phyloP scores from a whole-genome alignment of 371 early-diverging fungal genomes.

The Saksenaea oblongispora region DNA sequence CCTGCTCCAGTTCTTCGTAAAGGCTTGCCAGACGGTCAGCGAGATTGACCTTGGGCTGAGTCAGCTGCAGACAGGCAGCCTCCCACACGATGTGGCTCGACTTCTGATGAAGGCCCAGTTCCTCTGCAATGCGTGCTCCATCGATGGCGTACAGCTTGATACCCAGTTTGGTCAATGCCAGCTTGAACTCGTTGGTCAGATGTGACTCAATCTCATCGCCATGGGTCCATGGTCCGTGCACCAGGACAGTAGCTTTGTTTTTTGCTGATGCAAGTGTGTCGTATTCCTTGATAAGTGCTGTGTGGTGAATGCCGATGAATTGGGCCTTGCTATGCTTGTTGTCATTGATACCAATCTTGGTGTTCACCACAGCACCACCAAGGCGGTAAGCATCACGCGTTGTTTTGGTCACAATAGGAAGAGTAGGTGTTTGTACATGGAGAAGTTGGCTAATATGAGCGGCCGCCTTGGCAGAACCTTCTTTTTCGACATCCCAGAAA shows the following conservation, averaged over 20 bases:
- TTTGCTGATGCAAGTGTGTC: slow-evolving; percentile 62
- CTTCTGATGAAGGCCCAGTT: slow-evolving; percentile 58
- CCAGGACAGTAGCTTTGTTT: slow-evolving; percentile 57
- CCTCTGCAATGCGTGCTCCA: slow-evolving; percentile 61
- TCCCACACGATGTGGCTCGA: slow-evolving; percentile 58
- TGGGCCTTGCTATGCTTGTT: slow-evolving; percentile 50
- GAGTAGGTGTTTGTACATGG: slow-evolving; percentile 30
- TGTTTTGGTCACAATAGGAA: slow-evolving; percentile 36
- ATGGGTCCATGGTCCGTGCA: slow-evolving; percentile 70
- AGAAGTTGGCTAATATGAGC: slow-evolving; percentile 50
- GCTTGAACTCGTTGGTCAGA: slow-evolving; percentile 70
- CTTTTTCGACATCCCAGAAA: slow-evolving; percentile 69
- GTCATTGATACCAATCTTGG: slow-evolving; percentile 45
- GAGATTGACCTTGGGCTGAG: slow-evolving; percentile 16
- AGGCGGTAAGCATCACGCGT: slow-evolving; percentile 62
- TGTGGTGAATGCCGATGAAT: slow-evolving; percentile 70
- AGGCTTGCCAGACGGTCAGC: slow-evolving; percentile 24
- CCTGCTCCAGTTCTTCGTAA: slow-evolving; percentile 33
- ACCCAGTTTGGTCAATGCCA: slow-evolving; percentile 56
- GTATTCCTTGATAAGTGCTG: slow-evolving; percentile 58
- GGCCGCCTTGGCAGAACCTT: slow-evolving; percentile 55
- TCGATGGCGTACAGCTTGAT: slow-evolving; percentile 69
- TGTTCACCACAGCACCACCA: slow-evolving; percentile 55
- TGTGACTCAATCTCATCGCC: slow-evolving; percentile 71
- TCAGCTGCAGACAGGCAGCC: slow-evolving; percentile 56